Base-by-base conservation (phyloP, 2,329 filamentous ascomycete species). In the Massarina eburnea region DNA sequence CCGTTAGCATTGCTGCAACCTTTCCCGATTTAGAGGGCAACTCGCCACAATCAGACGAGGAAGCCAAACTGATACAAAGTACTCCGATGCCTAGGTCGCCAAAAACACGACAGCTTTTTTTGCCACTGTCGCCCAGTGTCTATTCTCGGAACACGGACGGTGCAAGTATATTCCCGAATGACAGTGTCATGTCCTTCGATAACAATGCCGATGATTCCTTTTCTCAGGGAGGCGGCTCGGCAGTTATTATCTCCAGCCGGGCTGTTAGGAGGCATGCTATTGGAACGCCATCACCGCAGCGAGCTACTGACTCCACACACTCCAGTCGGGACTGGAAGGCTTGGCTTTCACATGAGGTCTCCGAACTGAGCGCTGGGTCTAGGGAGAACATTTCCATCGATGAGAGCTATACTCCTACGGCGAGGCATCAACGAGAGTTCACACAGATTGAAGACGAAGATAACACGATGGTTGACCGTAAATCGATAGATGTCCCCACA, bases 271-370 rank as follows among this genome's bases (percentile, higher is more conserved):
- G 71, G 41, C 75, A 75, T 46, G 62, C 71, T 12, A 55, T 70
- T 21, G 68, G 67, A 3, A 64, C 64, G 5, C 59, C 64, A 2
- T 60, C 62, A 24, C 60, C 58, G 8, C 46, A 55, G 12, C 55
- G 54, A 5, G 33, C n/a, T 10, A 48, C 42, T 10, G 51, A 52
- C 20, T 64, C 52, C 10, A 51, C 51, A 18, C 64, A 54, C 40
- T 69, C 57, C 14, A 76, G 74, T 52, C 59, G 61, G 22, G 74
- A 77, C 29, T 77, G 75, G 75, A 73, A 71, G 26, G 66, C 65
- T 9, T 77, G 75, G 75, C 55, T 77, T 2, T 73, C 71, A 2
- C 68, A 71, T 40, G 74, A 77, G 49, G 66, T 76, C 19, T 67
- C 65, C 1, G 67, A 68, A 10, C 64, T 75, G 18, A 64, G 64